Base-by-base conservation (phyloP, 352 stramenopile genomes). In the Elongisporangium undulatum region DNA sequence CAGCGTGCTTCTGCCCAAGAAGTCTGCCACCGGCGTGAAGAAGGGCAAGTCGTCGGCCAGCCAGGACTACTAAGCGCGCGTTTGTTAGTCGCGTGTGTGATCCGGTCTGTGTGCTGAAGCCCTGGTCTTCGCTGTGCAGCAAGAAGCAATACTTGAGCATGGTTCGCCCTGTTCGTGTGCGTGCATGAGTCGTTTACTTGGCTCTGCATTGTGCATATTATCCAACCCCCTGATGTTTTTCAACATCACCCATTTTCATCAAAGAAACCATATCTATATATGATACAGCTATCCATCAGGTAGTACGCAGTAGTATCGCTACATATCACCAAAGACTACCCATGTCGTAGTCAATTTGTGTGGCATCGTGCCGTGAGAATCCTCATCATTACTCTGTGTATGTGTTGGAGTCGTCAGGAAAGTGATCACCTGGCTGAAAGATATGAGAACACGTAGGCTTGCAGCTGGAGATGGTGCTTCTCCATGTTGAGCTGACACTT, bases 1-100 rank as follows among this genome's bases (percentile, higher is more conserved):
- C n/a, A n/a, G n/a, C n/a, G 92, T 98, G 45, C 75, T 91, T 45
- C 69, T 97, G 53, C 88, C 90, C 10, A 96, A 96, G 75, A 97
- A 97, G 76, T 82, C 68, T 8, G 67, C 72, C 16, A 77, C 71
- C 19, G 53, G 53, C 64, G 69, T 64, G 59, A 81, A 80, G 67
- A 83, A 83, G 71, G 70, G 71, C 52, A 71, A 68, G 53, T 66
- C 58, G 53, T 21, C 53, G 67, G 66, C 53, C 60, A 69, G n/a
- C 41, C 56, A 45, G 64, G 2, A 23, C 24, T 20, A 59, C 51
- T 51, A 56, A 17, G 19, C 50, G 61, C n/a, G 29, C 34, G 53
- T 55, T 58, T 21, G 19, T 2, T 13, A 64, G 48, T 66, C 49
- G 17, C 17, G 38, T 26, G 45, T 41, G 53, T 54, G 58, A 64